Percentiles rank a stretch among this genome's conserved stretches.
Evolutionary conservation across 2,329 filamentous ascomycete genomes (phyloP).

Genomic region (Aspergillus uvarum): DNA sequence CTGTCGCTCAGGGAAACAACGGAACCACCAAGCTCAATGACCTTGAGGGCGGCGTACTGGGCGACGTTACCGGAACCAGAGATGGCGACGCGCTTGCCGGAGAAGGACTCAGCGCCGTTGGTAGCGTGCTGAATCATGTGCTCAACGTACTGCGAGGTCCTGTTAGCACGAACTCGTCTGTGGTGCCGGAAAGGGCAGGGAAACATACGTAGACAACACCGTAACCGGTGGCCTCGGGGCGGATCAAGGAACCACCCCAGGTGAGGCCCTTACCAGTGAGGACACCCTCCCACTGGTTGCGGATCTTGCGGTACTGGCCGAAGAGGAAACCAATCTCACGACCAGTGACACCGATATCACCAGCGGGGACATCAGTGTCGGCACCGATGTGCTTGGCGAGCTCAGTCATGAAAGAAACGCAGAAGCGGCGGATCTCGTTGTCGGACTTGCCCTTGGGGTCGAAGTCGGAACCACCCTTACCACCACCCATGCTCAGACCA

Average conservation of each 20-base stretch:
- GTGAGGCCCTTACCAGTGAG: conserved; percentile 90
- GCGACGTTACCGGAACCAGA: conserved; percentile 98
- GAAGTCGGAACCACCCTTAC: conserved; percentile 97
- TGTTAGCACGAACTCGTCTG: neutral
- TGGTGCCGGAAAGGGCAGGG: neutral
- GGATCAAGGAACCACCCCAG: conserved; percentile 93
- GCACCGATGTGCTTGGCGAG: conserved; percentile 94
- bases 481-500: conserved; percentile 92
- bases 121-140: conserved; percentile 91
- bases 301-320: conserved; percentile 83
- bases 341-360: conserved; percentile 90
- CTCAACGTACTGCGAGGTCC: conserved; percentile 63
- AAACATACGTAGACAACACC: conserved; percentile 73
- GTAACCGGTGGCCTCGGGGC: conserved; percentile 94
- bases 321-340: conserved; percentile 96
- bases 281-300: conserved; percentile 92
- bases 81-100: conserved; percentile 90
- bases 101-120: conserved; percentile 75
- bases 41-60: conserved; percentile 94
- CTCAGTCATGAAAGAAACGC: conserved; percentile 93
- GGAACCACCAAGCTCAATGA: conserved; percentile 89
- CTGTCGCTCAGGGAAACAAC: conserved; percentile 94
- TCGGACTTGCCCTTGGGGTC: conserved; percentile 98
- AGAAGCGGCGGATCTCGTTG: conserved; percentile 96
- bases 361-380: conserved; percentile 92